Base-by-base conservation (phyloP, 108 stramenopile genomes). In the Schizochytrium sp. region DNA sequence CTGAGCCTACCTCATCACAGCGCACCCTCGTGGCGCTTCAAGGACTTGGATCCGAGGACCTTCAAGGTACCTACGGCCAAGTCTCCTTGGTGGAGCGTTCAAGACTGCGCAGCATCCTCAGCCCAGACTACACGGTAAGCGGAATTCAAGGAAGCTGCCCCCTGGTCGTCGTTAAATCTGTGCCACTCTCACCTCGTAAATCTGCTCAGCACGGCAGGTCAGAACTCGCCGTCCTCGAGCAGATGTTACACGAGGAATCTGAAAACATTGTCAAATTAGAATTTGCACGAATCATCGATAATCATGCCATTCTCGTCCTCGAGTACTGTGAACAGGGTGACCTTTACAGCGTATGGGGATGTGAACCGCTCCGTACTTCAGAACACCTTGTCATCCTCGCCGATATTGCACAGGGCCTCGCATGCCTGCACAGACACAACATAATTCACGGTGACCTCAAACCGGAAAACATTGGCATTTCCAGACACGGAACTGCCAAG, bases 381-480 rank as follows among this genome's bases (percentile, higher is more conserved):
- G 61, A 64, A 42, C 61, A 64, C 61, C 73, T 83, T 19, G 46
- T 83, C 73, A 53, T 83, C 13, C 73, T 57, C 3, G 72, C 88
- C 3, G 89, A 91, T 8, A 19, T 90, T 3, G 89, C 89, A 3
- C 4, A 15, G 4, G 89, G 72, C 55, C 61, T 92, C 12, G 72
- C 72, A 4, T 7, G 53, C 57, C 61, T 92, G 15, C 89, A 90
- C 72, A 46, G 72, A 28, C 49, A 61, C 10, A 72, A 89, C 72
- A 47, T 92, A 2, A 89, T 88, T 8, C 91, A 93, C 87, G 64
- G 93, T 2, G 91, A 91, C 56, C 88, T 93, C 41, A 91, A 91
- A 56, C 92, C 92, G 15, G 92, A 92, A 47, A 91, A 91, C 69
- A 19, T 91, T 4, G 12, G 69, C 49, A 19, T 92, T 47, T 19